Percentiles rank a stretch among this genome's conserved stretches.
phyloP scores from a whole-genome alignment of 2,329 filamentous ascomycete genomes.

The Diaporthe humulicola region DNA sequence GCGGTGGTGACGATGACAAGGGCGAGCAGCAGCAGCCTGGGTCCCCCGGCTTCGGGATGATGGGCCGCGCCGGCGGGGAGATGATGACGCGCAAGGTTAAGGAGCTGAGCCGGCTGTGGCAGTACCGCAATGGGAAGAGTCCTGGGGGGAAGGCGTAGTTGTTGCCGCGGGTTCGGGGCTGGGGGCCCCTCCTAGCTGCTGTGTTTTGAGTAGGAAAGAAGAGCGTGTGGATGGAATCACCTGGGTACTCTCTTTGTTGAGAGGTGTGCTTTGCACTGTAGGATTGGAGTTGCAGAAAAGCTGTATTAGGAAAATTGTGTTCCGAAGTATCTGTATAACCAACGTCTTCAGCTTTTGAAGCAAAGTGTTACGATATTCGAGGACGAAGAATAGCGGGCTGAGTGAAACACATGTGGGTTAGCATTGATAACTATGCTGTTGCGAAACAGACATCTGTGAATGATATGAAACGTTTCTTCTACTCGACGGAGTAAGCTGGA shows the following conservation, averaged over 20 bases:
- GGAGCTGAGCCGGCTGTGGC: slow-evolving; percentile 73
- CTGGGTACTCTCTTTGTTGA: neutral
- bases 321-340: neutral
- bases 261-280: too few relatives aligned
- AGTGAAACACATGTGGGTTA: too few relatives aligned
- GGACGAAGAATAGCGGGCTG: too few relatives aligned
- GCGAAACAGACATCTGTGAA: too few relatives aligned
- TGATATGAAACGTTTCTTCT: too few relatives aligned
- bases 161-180: slow-evolving; percentile 40
- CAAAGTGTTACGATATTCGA: neutral
- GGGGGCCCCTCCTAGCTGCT: neutral
- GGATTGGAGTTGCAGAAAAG: too few relatives aligned
- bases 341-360: neutral
- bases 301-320: neutral
- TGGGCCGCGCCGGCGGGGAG: slow-evolving; percentile 50
- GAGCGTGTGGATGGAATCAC: neutral
- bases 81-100: slow-evolving; percentile 57
- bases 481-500: too few relatives aligned
- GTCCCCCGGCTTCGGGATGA: slow-evolving; percentile 43
- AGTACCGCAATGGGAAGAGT: slow-evolving; percentile 70
- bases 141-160: slow-evolving; percentile 58
- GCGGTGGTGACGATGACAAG: neutral
- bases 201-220: neutral
- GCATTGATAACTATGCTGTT: too few relatives aligned
- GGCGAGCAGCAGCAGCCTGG: slow-evolving; percentile 36